Base-by-base conservation (phyloP, 345 rosid species). In the Adansonia digitata region DNA sequence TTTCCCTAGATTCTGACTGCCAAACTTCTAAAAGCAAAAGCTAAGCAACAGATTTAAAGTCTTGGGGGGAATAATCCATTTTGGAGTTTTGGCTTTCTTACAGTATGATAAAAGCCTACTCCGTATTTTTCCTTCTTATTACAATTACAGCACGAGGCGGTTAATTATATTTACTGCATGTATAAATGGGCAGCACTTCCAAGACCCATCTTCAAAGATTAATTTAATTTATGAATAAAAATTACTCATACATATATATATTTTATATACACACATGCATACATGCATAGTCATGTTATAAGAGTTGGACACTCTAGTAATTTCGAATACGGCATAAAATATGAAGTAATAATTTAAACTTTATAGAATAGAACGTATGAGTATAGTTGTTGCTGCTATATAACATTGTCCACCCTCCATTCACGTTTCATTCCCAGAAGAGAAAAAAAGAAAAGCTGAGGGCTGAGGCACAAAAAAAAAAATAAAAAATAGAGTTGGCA, bases 361-460 rank as follows among this genome's bases (percentile, higher is more conserved):
- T 56, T 53, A 10, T 75, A 61, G 46, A 53, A 42, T 29, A 31
- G n/a, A n/a, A n/a, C 3, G 3, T 31, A 17, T 43, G 42, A 40
- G 76, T 73, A 74, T 71, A 60, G 82, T 53, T 56, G 74, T 53
- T 68, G n/a, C n/a, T n/a, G 78, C 80, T 81, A 74, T 77, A 77
- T 79, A 78, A 72, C 29, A 75, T 7, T 17, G 74, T 77, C 67
- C 73, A 60, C 26, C 63, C 45, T 26, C 17, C 29, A 17, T 45
- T 75, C 77, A 37, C 75, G 40, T 29, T 57, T 74, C 80, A 31
- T 40, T 46, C 9, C 42, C 43, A 52, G 2, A 14, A 62, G 66
- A 22, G 72, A 22, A 27, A 39, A n/a, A 37, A 12, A 6, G 7
- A 63, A 8, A 69, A 48, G 53, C 7, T 17, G 6, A 63, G 34